A percentile compares a stretch with the other conserved stretches of the same genome.
These are phyloP conservation scores for Tolypocladium amazonense DNA, from an alignment of 2,329 filamentous ascomycete genomes.

Conservation along the genomic window DNA sequence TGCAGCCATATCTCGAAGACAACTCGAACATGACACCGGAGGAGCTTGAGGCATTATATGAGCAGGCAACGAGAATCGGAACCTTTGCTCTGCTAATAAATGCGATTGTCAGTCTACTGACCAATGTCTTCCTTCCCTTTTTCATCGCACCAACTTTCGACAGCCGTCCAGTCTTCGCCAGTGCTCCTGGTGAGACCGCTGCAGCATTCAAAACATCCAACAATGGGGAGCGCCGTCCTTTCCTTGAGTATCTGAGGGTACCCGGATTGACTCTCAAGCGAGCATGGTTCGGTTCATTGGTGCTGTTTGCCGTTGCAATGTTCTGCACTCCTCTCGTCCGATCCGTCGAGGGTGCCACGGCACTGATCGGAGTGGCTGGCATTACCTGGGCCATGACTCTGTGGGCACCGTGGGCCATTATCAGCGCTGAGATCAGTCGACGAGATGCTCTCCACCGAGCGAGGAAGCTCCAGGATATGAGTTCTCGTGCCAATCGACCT, in stretches of 20 bases:
- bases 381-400: slow-evolving; percentile 88
- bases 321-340: slow-evolving; percentile 72
- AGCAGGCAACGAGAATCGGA: slow-evolving; percentile 74
- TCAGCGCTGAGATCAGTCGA: slow-evolving; percentile 81
- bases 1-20: slow-evolving; percentile 65
- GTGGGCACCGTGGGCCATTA: slow-evolving; percentile 93
- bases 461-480: slow-evolving; percentile 14
- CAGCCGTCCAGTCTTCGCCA: slow-evolving; percentile 21
- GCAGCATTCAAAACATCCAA: slow-evolving; percentile 5
- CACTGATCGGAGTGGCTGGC: slow-evolving; percentile 70
- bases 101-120: slow-evolving; percentile 70
- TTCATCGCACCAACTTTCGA: slow-evolving; percentile 76
- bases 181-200: slow-evolving; percentile 16
- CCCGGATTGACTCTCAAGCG: slow-evolving; percentile 78
- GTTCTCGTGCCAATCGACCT: slow-evolving; percentile 3
- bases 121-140: slow-evolving; percentile 77
- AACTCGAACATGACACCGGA: slow-evolving; percentile 68
- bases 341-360: slow-evolving; percentile 60
- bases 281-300: slow-evolving; percentile 74
- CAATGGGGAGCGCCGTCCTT: slow-evolving; percentile 25
- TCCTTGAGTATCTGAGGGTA: slow-evolving; percentile 58
- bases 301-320: slow-evolving; percentile 77
- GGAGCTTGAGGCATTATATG: slow-evolving; percentile 72
- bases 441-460: slow-evolving; percentile 53
- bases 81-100: slow-evolving; percentile 86